Percentiles rank a stretch among this genome's conserved stretches.
These are phyloP conservation scores for Venturiaceae sp. DNA, from an alignment of 2,329 filamentous ascomycete species.

Conservation along the genomic window DNA sequence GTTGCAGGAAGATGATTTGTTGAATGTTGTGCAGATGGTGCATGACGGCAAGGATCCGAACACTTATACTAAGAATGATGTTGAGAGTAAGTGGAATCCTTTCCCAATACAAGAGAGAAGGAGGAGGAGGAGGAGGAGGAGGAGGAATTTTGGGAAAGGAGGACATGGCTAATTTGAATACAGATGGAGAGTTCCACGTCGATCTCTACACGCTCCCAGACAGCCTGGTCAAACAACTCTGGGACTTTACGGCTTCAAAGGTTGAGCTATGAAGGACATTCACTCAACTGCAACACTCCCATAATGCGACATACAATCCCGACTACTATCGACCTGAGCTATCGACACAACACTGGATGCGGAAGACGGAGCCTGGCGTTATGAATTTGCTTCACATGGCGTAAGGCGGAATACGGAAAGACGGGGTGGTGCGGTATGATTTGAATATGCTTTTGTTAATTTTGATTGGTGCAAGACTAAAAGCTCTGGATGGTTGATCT, in stretches of 20 bases:
- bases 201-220: constrained; percentile 97
- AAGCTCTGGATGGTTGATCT: too few species aligned
- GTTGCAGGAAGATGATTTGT: constrained; percentile 82
- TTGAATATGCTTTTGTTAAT: too few species aligned
- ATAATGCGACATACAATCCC: too few species aligned
- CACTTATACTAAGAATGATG: constrained; percentile 94
- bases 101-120: constrained; percentile 2
- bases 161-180: not conserved
- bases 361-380: too few species aligned
- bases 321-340: too few species aligned
- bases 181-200: constrained; percentile 94
- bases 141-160: not conserved
- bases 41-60: constrained; percentile 93
- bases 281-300: too few species aligned
- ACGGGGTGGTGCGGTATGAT: too few species aligned
- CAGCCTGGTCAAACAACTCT: constrained; percentile 79
- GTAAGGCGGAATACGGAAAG: too few species aligned
- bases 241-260: constrained; percentile 64
- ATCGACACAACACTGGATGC: too few species aligned
- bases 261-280: constrained; percentile 27
- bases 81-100: constrained; percentile 67
- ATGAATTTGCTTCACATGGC: too few species aligned
- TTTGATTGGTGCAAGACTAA: too few species aligned
- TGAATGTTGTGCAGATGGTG: constrained; percentile 95
- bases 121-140: too few species aligned